phyloP scores from a whole-genome alignment of 495 filamentous ascomycete species.

The Daldinia grandis region DNA sequence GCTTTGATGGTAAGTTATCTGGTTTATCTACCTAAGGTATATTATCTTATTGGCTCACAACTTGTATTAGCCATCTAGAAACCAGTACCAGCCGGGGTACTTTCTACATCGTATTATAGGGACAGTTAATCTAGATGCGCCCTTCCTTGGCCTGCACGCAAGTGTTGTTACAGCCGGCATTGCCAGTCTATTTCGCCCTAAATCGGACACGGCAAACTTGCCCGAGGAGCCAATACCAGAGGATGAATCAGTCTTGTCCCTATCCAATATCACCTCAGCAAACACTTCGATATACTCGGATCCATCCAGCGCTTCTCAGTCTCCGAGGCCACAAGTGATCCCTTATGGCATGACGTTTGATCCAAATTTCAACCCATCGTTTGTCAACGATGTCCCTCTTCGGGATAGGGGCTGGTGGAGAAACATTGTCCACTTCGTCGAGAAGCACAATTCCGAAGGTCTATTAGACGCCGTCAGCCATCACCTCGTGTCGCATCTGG shows the following conservation, averaged over 20 bases:
- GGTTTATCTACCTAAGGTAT: background rate
- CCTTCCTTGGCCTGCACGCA: conserved; percentile 88
- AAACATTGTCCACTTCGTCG: conserved; percentile 77
- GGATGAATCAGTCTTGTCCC: conserved; percentile 15
- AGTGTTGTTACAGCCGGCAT: conserved; percentile 84
- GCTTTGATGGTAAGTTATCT: conserved; percentile 64
- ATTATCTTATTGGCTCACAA: conserved; percentile 30
- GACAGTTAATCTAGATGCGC: conserved; percentile 84
- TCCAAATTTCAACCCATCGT: conserved; percentile 76
- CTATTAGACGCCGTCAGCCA: conserved; percentile 72
- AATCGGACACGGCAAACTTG: conserved; percentile 50
- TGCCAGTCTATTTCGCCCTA: conserved; percentile 74
- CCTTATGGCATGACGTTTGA: conserved; percentile 51
- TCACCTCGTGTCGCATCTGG: conserved; percentile 80
- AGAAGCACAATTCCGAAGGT: conserved; percentile 74
- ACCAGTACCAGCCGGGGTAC: conserved; percentile 41
- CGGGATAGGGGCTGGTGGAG: conserved; percentile 70
- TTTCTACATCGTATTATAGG: conserved; percentile 84
- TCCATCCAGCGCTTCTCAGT: conserved; percentile 43
- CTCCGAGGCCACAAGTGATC: conserved; percentile 23
- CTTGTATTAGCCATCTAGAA: conserved; percentile 32
- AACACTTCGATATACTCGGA: conserved; percentile 50
- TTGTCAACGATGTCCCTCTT: conserved; percentile 73
- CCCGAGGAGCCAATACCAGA: conserved; percentile 29
- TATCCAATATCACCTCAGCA: conserved; percentile 41